These are phyloP conservation scores for Sherardia arvensis DNA, from an alignment of 257 asterid genomes.

Conservation along the genomic window DNA sequence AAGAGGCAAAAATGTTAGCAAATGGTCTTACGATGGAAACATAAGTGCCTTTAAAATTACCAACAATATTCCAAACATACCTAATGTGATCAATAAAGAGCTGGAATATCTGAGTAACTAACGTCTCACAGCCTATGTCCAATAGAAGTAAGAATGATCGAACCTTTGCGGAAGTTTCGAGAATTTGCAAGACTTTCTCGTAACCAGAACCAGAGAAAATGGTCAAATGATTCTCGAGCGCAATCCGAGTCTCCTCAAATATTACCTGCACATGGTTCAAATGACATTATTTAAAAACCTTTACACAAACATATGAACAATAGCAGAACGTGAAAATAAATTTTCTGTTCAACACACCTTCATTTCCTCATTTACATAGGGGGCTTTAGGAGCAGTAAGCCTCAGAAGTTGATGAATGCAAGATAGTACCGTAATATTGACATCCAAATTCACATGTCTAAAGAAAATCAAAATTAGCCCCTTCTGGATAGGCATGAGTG, in stretches of 20 bases:
- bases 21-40: not conserved
- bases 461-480: conserved; percentile 21
- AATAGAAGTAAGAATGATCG: conserved; percentile 24
- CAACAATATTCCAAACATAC: conserved; percentile 13
- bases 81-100: conserved; percentile 19
- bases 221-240: conserved; percentile 21
- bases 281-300: not conserved
- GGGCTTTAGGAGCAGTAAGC: conserved; percentile 26
- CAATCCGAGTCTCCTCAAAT: conserved; percentile 17
- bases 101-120: conserved; percentile 21
- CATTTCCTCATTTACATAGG: conserved; percentile 14
- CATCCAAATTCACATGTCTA: conserved; percentile 17
- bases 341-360: conserved; percentile 11
- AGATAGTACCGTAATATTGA: conserved; percentile 21
- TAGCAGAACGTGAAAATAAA: not conserved
- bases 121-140: conserved; percentile 26
- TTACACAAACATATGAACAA: not conserved
- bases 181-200: conserved; percentile 25
- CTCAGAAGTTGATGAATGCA: conserved; percentile 26
- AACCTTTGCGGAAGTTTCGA: conserved; percentile 25
- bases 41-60: not conserved
- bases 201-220: conserved; percentile 20
- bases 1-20: not conserved
- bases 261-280: conserved; percentile 19
- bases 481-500: conserved; percentile 13